Evolutionary conservation across 257 asterid species (phyloP).

Genomic region (Capsicum chinense): DNA sequence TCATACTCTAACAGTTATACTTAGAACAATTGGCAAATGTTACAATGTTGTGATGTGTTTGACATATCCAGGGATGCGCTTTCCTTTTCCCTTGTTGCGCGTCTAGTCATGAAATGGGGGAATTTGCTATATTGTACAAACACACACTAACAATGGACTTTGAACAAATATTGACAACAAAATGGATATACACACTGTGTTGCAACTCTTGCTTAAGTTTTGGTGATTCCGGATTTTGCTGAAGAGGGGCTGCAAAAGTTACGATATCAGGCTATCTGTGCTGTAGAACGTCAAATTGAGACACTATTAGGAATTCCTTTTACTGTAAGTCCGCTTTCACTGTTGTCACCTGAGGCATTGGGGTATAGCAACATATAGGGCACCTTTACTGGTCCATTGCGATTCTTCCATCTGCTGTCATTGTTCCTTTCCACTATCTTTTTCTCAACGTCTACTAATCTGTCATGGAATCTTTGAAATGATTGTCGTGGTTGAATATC

Average conservation of each 20-base stretch:
- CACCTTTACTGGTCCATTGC: slow-evolving; percentile 39
- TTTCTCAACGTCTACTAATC: slow-evolving; percentile 35
- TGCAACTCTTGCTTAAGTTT: neutral
- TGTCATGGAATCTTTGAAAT: slow-evolving; percentile 35
- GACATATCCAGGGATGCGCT: neutral
- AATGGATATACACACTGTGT: neutral
- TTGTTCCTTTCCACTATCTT: slow-evolving; percentile 35
- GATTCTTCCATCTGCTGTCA: slow-evolving; percentile 38
- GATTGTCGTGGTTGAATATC: slow-evolving; percentile 35
- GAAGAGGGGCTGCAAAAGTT: neutral
- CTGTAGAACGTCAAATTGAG: slow-evolving; percentile 30
- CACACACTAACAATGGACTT: neutral
- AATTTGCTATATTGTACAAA: neutral
- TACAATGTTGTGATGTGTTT: neutral
- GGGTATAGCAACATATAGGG: slow-evolving; percentile 45
- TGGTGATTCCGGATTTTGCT: neutral
- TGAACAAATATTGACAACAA: neutral
- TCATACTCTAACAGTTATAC: too few species aligned
- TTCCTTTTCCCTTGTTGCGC: neutral
- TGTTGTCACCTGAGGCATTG: slow-evolving; percentile 32
- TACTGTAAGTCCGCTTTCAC: slow-evolving; percentile 40
- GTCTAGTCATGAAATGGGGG: neutral
- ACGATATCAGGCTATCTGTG: neutral
- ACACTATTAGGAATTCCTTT: slow-evolving; percentile 45
- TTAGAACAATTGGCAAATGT: neutral